phyloP scores from a whole-genome alignment of 768 basidiomycete species.

The Tubosaeta brunneosetosa region DNA sequence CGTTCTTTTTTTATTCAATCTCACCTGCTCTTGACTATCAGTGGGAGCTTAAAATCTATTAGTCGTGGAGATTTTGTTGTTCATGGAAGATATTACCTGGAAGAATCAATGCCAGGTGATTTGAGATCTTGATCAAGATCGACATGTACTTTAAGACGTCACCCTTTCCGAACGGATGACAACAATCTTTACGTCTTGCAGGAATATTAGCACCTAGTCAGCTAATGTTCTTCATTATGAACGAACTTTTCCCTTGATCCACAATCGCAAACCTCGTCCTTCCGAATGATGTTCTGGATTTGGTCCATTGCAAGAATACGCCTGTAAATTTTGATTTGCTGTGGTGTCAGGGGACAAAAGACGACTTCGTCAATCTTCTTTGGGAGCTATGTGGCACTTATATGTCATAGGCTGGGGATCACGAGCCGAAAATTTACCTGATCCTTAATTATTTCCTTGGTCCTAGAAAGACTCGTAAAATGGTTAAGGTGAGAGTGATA shows the following conservation, averaged over 20 bases:
- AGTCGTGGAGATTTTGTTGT: no score
- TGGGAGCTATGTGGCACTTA: constrained; percentile 54
- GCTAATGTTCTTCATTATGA: not conserved
- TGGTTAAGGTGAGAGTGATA: not conserved
- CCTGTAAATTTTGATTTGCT: constrained; percentile 72
- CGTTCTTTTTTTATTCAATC: no score
- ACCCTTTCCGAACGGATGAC: constrained; percentile 39
- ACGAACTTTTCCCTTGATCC: constrained; percentile 54
- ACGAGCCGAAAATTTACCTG: constrained; percentile 40
- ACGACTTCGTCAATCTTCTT: constrained; percentile 87
- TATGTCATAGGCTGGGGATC: not conserved
- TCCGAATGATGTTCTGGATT: constrained; percentile 66
- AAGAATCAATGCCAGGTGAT: constrained; percentile 83
- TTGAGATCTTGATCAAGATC: constrained; percentile 81
- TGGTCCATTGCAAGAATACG: constrained; percentile 57
- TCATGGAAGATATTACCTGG: constrained; percentile 48
- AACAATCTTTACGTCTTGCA: constrained; percentile 57
- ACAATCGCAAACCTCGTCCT: constrained; percentile 73
- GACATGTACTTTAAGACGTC: constrained; percentile 75
- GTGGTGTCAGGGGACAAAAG: constrained; percentile 80
- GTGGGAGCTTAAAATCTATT: constrained; percentile 46
- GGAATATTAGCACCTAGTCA: constrained; percentile 11
- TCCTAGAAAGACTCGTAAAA: constrained; percentile 35
- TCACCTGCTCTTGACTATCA: constrained; percentile 64
- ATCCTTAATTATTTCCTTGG: constrained; percentile 70